Percentiles rank a stretch among this genome's conserved stretches.
These are phyloP conservation scores for Desmodesmus armatus DNA, from an alignment of 139 green algal genomes.

Conservation along the genomic window DNA sequence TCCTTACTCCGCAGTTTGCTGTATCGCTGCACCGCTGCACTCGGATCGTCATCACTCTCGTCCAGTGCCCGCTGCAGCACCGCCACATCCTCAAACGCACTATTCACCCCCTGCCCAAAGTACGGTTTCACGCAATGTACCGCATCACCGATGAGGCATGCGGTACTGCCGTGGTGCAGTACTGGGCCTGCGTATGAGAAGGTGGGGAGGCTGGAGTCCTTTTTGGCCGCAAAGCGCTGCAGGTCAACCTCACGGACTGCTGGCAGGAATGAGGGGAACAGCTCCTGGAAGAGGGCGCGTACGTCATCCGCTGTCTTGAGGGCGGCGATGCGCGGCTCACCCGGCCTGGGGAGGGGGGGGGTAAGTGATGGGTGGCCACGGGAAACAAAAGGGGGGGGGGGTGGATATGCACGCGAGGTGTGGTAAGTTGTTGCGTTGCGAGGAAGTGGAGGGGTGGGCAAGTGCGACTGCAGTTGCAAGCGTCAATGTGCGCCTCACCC, in stretches of 20 bases:
- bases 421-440: too few species aligned
- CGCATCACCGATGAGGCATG: constrained; percentile 54
- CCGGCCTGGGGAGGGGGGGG: constrained; percentile 12
- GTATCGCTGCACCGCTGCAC: constrained; percentile 41
- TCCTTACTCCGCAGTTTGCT: constrained; percentile 48
- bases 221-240: constrained; percentile 40
- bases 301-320: constrained; percentile 10
- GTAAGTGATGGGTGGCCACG: too few species aligned
- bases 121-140: constrained; percentile 75
- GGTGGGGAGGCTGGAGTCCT: constrained; percentile 42
- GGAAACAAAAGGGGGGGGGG: too few species aligned
- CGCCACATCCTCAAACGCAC: constrained; percentile 66
- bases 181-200: constrained; percentile 53
- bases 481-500: too few species aligned
- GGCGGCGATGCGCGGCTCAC: neutral
- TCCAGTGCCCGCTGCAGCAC: constrained; percentile 42
- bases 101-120: constrained; percentile 72
- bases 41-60: constrained; percentile 5
- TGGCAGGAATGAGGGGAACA: constrained; percentile 61
- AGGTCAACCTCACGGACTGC: constrained; percentile 35
- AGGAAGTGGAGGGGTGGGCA: too few species aligned
- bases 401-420: too few species aligned
- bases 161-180: constrained; percentile 47
- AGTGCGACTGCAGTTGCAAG: too few species aligned
- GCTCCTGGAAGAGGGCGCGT: constrained; percentile 46